A percentile compares a stretch with the other conserved stretches of the same genome.
Evolutionary conservation across 2,329 filamentous ascomycete genomes (phyloP).

Genomic region (Diaporthe nobilis): DNA sequence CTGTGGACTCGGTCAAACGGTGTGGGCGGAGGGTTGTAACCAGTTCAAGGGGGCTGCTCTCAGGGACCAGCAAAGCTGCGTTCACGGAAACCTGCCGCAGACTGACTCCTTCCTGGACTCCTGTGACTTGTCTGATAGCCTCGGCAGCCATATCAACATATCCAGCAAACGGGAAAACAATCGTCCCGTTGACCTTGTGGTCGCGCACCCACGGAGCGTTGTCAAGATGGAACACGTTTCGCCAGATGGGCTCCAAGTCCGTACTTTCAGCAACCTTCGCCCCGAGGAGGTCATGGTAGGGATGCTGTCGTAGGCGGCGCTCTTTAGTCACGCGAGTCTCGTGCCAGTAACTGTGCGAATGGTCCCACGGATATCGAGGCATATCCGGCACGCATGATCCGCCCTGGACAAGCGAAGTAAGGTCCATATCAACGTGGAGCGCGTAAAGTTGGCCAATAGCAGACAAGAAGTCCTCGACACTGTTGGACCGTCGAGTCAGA

Average conservation of each 20-base stretch:
- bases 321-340: conserved; percentile 53
- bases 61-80: conserved; percentile 45
- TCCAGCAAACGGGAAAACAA: conserved; percentile 42
- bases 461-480: conserved; percentile 6
- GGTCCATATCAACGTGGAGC: not conserved
- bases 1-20: conserved; percentile 43
- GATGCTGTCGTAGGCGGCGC: conserved; percentile 51
- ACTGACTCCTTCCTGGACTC: not conserved
- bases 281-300: conserved; percentile 58
- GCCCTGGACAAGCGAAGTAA: not conserved
- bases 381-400: conserved; percentile 49
- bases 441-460: conserved; percentile 36
- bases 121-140: conserved; percentile 41
- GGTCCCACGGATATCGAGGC: conserved; percentile 63
- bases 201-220: conserved; percentile 53
- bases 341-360: conserved; percentile 57
- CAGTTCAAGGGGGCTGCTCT: conserved; percentile 44
- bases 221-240: conserved; percentile 37
- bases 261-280: conserved; percentile 47
- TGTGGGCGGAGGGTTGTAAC: conserved; percentile 45
- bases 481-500: conserved; percentile 28
- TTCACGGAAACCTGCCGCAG: conserved; percentile 45
- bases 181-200: conserved; percentile 45
- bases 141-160: conserved; percentile 44
- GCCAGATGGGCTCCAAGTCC: conserved; percentile 39